These are phyloP conservation scores for Tremella yokohamensis DNA, from an alignment of 768 basidiomycete genomes.

Conservation along the genomic window DNA sequence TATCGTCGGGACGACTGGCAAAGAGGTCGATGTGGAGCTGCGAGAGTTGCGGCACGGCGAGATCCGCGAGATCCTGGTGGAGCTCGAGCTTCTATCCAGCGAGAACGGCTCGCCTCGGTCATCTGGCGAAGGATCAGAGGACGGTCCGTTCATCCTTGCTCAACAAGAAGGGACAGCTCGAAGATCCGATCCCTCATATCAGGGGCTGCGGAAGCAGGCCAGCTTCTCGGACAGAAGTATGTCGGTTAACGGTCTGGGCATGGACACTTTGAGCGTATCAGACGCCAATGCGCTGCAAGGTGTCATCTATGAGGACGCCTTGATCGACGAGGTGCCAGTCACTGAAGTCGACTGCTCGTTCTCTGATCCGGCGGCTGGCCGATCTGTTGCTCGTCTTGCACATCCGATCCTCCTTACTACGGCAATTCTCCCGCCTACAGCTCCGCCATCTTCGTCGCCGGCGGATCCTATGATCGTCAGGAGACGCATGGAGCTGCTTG, in stretches of 20 bases:
- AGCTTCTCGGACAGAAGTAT: background rate
- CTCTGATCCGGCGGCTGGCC: slow-evolving; percentile 80
- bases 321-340: slow-evolving; percentile 97
- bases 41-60: slow-evolving; percentile 95
- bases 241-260: slow-evolving; percentile 13
- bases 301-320: slow-evolving; percentile 75
- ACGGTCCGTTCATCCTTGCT: background rate
- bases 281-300: slow-evolving; percentile 39
- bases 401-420: slow-evolving; percentile 93
- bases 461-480: slow-evolving; percentile 73
- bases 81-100: slow-evolving; percentile 72
- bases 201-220: background rate
- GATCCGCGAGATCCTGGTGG: slow-evolving; percentile 93
- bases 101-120: slow-evolving; percentile 12
- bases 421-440: slow-evolving; percentile 66
- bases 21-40: slow-evolving; percentile 90
- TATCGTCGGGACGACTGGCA: slow-evolving; percentile 84
- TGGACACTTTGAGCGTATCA: slow-evolving; percentile 28
- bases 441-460: slow-evolving; percentile 39
- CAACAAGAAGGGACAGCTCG: background rate
- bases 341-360: slow-evolving; percentile 94
- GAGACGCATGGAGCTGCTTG: slow-evolving; percentile 90
- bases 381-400: slow-evolving; percentile 80
- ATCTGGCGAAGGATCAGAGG: slow-evolving; percentile 25
- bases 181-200: background rate